Conservation (phyloP, 441 rosid species). For the Mallotus japonicus region DNA sequence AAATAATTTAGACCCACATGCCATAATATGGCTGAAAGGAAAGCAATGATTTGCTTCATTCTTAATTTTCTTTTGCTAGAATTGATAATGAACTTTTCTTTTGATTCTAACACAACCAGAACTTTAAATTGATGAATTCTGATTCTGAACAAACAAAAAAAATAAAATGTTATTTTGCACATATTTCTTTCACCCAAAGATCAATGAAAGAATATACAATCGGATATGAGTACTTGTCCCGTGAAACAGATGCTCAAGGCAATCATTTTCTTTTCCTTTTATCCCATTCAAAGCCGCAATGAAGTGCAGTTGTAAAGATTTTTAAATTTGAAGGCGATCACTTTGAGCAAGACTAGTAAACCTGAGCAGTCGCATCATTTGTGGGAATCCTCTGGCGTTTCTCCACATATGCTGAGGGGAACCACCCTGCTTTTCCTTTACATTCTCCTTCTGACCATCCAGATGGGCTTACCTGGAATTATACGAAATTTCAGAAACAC, state of each 20-base stretch:
- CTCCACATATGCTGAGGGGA: conserved; percentile 70
- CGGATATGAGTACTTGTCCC: neutral
- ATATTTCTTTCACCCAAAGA: neutral
- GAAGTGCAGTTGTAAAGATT: neutral
- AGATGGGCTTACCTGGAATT: conserved; percentile 64
- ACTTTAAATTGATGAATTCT: neutral
- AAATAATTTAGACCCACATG: no score
- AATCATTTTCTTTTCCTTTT: neutral
- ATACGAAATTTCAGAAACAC: conserved; percentile 5
- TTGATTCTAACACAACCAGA: no score
- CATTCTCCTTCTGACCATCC: conserved; percentile 99
- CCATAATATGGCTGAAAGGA: neutral
- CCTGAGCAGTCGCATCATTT: conserved; percentile 43
- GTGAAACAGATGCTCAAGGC: neutral
- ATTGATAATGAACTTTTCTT: no score
- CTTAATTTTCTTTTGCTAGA: no score
- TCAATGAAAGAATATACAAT: conserved; percentile 21
- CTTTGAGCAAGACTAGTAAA: conserved; percentile 25
- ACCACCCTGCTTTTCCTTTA: conserved; percentile 88
- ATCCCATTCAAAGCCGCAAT: neutral
- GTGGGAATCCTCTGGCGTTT: conserved; percentile 79
- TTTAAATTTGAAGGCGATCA: neutral
- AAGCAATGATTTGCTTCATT: no score
- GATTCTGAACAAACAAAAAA: neutral
- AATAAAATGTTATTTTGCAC: neutral